Evolutionary conservation across 106 monocot genomes (phyloP).

Genomic region (Dendrobium catenatum): DNA sequence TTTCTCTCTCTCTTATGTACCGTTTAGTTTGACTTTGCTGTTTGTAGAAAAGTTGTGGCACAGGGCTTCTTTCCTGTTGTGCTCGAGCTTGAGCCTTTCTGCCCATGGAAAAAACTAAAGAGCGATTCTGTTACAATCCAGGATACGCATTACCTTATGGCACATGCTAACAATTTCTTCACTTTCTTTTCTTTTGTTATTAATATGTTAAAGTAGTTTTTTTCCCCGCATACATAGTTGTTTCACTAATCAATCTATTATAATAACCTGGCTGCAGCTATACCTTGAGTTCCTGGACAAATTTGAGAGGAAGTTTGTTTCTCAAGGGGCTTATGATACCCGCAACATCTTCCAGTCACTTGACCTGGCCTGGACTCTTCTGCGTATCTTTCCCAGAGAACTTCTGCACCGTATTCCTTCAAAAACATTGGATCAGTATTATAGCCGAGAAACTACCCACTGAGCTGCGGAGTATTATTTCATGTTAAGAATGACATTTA

Average conservation of each 20-base stretch:
- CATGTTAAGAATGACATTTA: neutral
- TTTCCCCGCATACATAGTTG: neutral
- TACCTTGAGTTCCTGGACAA: conserved; percentile 96
- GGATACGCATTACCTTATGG: too few relatives aligned
- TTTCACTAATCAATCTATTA: neutral
- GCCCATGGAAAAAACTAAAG: too few relatives aligned
- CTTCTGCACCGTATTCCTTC: conserved; percentile 98
- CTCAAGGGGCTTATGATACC: conserved; percentile 93
- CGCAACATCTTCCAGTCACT: conserved; percentile 98
- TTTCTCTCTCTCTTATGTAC: neutral
- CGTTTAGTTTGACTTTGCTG: too few relatives aligned
- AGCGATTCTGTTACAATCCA: too few relatives aligned
- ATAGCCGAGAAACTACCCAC: conserved; percentile 60
- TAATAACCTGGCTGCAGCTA: conserved; percentile 38
- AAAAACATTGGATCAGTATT: conserved; percentile 87
- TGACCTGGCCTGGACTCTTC: conserved; percentile 85
- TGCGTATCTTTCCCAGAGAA: conserved; percentile 93
- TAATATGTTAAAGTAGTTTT: neutral
- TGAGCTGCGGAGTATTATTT: conserved; percentile 10
- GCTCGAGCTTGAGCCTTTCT: too few relatives aligned
- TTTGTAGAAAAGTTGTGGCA: too few relatives aligned
- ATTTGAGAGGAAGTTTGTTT: conserved; percentile 89
- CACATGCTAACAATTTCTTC: too few relatives aligned
- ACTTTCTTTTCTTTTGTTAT: neutral
- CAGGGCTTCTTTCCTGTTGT: too few relatives aligned